These are phyloP conservation scores for Tuber magnatum DNA, from an alignment of 495 filamentous ascomycete species.

Conservation along the genomic window DNA sequence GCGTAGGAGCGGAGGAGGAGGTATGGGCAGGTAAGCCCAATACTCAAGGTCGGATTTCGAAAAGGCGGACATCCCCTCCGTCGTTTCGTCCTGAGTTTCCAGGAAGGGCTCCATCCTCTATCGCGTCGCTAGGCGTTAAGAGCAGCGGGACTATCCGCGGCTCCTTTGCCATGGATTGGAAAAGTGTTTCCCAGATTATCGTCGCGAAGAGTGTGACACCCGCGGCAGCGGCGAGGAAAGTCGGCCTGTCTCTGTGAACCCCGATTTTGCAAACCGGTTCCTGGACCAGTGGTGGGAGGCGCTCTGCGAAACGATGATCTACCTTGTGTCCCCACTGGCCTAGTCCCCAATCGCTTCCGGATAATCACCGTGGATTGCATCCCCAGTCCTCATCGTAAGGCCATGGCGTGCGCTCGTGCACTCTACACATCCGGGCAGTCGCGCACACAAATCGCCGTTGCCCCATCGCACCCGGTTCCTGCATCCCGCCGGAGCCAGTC, in stretches of 20 bases:
- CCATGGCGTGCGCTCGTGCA: background rate
- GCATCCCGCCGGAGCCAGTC: background rate
- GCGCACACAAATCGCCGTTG: background rate
- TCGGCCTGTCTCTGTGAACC: background rate
- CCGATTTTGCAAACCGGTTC: background rate
- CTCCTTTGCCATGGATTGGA: background rate
- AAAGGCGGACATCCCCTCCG: slow-evolving; percentile 12
- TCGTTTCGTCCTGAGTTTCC: slow-evolving; percentile 5
- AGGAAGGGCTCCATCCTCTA: slow-evolving; percentile 18
- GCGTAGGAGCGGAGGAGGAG: background rate
- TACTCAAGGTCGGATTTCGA: background rate
- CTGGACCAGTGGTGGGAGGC: background rate
- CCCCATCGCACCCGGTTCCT: background rate
- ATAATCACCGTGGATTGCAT: background rate
- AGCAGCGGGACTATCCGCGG: background rate
- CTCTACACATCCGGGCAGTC: background rate
- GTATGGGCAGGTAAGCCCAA: background rate
- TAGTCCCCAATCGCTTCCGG: background rate
- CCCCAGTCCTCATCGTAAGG: background rate
- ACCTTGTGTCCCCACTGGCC: background rate
- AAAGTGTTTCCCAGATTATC: background rate
- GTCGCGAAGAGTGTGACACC: background rate
- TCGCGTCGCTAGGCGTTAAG: slow-evolving; percentile 19
- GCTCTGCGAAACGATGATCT: background rate
- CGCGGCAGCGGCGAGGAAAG: background rate